Base-by-base conservation (phyloP, 371 early-diverging fungal species). In the Globomyces sp. region DNA sequence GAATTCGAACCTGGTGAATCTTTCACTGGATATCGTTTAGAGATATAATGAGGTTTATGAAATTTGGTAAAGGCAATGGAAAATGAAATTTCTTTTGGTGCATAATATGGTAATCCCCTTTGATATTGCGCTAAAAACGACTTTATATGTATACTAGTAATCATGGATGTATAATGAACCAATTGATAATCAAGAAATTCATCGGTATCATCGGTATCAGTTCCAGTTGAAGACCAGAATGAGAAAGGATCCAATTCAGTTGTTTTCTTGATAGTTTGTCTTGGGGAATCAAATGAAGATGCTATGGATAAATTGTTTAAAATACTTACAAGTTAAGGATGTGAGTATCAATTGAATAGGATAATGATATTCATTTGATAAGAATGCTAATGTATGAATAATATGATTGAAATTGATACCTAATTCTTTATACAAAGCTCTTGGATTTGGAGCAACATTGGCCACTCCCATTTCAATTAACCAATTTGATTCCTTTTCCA, bases 41-140 rank as follows among this genome's bases (percentile, higher is more conserved):
- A 58, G 34, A n/a, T 10, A 36, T 13, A 58, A 46, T 44, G n/a
- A 11, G 4, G 4, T 46, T 58, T 36, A 44, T 42, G 11, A 49
- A 11, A 4, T 46, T 44, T 10, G 36, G 36, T 13, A 11, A 4
- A 11, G 36, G 34, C 44, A 46, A 58, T 13, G 0, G 58, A 58
- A 58, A 58, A 58, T 46, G 58, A 58, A 9, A 58, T 13, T 4
- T 13, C 5, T 58, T 39, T 42, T 6, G 58, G 58, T 4, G 58
- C 58, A 58, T 58, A 58, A 46, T 39, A 58, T 5, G 58, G 58
- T 39, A 58, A 13, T 58, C 58, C 58, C 4, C 36, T 9, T 46
- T 58, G 58, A 46, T n/a, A 58, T 39, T 58, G 58, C 9, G 58
- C 58, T 39, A 58, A 46, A 36, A 58, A 58, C 34, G 58, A 39